phyloP scores from a whole-genome alignment of 2,329 filamentous ascomycete species.

The Hymenoscyphus fructigenus region DNA sequence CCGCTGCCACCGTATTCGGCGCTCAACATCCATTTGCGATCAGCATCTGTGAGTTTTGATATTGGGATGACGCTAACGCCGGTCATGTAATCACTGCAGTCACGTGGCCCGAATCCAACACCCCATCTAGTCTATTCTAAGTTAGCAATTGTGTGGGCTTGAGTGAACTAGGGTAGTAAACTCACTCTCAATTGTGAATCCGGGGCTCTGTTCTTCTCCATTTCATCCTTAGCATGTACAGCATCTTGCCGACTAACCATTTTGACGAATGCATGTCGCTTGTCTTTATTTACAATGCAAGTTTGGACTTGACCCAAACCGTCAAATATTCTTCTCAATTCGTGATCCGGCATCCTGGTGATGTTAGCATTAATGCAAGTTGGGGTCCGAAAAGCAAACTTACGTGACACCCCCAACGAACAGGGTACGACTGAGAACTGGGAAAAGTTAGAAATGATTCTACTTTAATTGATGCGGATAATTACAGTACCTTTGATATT shows the following conservation, averaged over 20 bases:
- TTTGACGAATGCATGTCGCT: conserved; percentile 97
- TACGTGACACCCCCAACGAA: conserved; percentile 95
- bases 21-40: conserved; percentile 94
- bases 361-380: conserved; percentile 32
- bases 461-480: not conserved
- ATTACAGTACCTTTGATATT: conserved; percentile 67
- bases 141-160: conserved; percentile 30
- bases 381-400: conserved; percentile 41
- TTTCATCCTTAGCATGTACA: conserved; percentile 77
- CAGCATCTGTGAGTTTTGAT: conserved; percentile 87
- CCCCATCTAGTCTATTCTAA: conserved; percentile 81
- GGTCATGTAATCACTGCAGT: conserved; percentile 93
- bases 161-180: conserved; percentile 5
- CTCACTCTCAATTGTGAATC: conserved; percentile 49
- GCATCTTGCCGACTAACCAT: conserved; percentile 91
- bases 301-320: conserved; percentile 89
- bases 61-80: conserved; percentile 94
- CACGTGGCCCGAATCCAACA: conserved; percentile 92
- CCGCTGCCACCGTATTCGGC: conserved; percentile 93
- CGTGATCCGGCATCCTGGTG: conserved; percentile 69
- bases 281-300: conserved; percentile 97
- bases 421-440: conserved; percentile 86
- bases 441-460: conserved; percentile 26
- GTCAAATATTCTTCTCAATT: conserved; percentile 77
- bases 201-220: conserved; percentile 75